Evolutionary conservation across 2,329 filamentous ascomycete species (phyloP), one percentile per base, ranked within the genome.

Genomic region (Colletotrichum truncatum): DNA sequence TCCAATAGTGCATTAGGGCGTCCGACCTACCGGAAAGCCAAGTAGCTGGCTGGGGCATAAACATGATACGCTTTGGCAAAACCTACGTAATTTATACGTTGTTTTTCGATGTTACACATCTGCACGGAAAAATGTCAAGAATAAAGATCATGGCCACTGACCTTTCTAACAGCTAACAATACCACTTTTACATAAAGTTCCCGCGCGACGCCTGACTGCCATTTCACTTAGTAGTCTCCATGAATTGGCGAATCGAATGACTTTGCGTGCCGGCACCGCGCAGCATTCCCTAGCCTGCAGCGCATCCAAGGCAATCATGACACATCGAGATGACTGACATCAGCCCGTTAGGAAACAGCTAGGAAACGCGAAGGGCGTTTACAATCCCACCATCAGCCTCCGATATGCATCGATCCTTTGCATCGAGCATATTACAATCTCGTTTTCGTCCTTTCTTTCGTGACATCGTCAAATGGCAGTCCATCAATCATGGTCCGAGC

Each of bases 371-470:
- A 18, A 30, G 21, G 26, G 43, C 30, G 9, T 48, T 34, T 54
- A 10, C 48, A 49, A 46, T 12, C n/a, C 46, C 56, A 39, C 18
- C 46, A 41, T n/a, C 34, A 60, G 9, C 45, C 14, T 28, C n/a
- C 34, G 25, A n/a, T 10, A 34, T 51, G 28, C 36, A 41, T 36
- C 63, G 8, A 9, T 6, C 49, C 23, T 12, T 43, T 51, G 30
- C 28, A 32, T 46, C 25, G 23, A 55, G 63, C 10, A 49, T 21
- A 30, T 41, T 11, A 21, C 38, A 23, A 26, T 30, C 12, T 14
- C 38, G 14, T 38, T 49, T 51, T 51, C 58, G 38, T 66, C 58
- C 36, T 28, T 49, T 66, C 36, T 51, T 45, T 12, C 28, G 32
- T 49, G 48, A 26, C 43, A 34, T 21, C 49, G 49, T 66, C 49